Percentiles rank a stretch among this genome's conserved stretches.
phyloP scores from a whole-genome alignment of 306 rosid genomes.

The Senna siamea region DNA sequence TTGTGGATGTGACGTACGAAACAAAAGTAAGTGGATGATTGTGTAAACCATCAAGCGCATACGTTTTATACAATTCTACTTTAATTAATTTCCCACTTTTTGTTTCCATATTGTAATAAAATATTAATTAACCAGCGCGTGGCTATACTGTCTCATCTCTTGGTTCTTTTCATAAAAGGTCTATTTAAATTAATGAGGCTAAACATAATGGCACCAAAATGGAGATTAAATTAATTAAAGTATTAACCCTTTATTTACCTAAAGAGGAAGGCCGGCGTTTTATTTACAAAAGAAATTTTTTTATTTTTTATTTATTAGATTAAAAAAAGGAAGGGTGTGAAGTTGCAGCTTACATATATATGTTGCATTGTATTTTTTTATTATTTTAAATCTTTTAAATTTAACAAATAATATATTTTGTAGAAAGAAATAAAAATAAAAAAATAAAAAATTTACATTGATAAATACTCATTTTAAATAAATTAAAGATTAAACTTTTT shows the following conservation, averaged over 20 bases:
- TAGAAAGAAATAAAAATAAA: too few relatives aligned
- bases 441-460: too few relatives aligned
- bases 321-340: not conserved
- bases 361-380: too few relatives aligned
- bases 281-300: not conserved
- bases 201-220: not conserved
- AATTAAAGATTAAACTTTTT: too few relatives aligned
- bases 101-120: not conserved
- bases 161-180: not conserved
- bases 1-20: not conserved
- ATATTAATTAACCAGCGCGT: not conserved
- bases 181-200: not conserved
- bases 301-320: not conserved
- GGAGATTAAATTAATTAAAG: not conserved
- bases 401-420: too few relatives aligned
- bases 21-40: conserved; percentile 7
- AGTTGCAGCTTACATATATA: too few relatives aligned
- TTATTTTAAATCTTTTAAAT: too few relatives aligned
- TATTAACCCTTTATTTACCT: not conserved
- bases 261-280: not conserved
- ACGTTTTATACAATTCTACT: not conserved
- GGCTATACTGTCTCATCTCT: not conserved
- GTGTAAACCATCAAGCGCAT: not conserved
- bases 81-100: not conserved
- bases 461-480: too few relatives aligned